Evolutionary conservation across 2,329 filamentous ascomycete species (phyloP), one percentile per base, ranked within the genome.

Genomic region (Karstenula rhodostoma): DNA sequence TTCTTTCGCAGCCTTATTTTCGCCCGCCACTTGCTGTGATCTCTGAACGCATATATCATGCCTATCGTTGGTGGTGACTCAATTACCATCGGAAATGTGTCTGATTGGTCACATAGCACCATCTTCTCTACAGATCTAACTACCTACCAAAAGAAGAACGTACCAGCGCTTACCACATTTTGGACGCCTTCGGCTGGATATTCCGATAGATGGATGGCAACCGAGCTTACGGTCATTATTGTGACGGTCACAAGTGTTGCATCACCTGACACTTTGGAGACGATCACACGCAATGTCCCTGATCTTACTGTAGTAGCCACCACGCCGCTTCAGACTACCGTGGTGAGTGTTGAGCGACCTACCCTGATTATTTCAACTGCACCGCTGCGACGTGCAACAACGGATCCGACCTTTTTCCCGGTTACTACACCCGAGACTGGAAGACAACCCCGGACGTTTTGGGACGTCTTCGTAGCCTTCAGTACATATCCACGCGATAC

Each of bases 41-140:
- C 9, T 35, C 12, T 35, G 9, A 35, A 9, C 33, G 33, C 33
- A 9, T 15, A 12, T 35, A 15, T 15, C 5, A 42, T 42, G 37
- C 37, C 37, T 42, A n/a, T 42, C 17, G 4, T 19, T 19, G 37
- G n/a, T 7, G 15, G n/a, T n/a, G n/a, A n/a, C 37, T 19, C 37
- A n/a, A 19, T 17, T 3, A 19, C 37, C 13, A 19, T 42, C 37
- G 4, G 15, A 13, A 17, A 7, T 42, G 17, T n/a, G 17, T 7
- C 15, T 19, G 37, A 42, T 19, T 55, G 25, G 7, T 55, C 37
- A 4, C 52, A 55, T 23, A 55, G 52, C 25, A 55, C 52, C 17
- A 46, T 55, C 15, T 55, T 46, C 32, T 46, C 52, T 29, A 55
- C 37, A 32, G 10, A 27, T 32, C 2, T n/a, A 6, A 32, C 52